Evolutionary conservation across 345 rosid genomes (phyloP).

Genomic region (Durio zibethinus): DNA sequence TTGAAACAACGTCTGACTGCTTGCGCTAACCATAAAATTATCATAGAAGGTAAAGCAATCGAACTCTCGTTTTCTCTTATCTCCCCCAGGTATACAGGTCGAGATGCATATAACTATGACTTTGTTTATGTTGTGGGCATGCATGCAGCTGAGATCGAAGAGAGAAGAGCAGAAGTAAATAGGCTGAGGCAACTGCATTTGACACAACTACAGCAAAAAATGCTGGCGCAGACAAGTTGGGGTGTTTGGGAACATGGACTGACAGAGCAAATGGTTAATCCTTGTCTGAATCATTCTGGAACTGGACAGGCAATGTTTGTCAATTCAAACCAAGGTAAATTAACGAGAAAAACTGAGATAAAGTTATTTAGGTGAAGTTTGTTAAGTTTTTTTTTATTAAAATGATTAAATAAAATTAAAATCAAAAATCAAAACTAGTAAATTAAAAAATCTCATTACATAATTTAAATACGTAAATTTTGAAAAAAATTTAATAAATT

Average conservation of each 20-base stretch:
- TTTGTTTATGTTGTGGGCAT: neutral
- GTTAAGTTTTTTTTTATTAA: no score
- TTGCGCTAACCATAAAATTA: neutral
- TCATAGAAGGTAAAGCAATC: constrained; percentile 19
- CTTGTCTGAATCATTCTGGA: neutral
- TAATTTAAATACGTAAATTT: no score
- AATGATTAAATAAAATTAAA: no score
- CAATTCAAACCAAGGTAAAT: constrained; percentile 10
- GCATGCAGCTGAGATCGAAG: constrained; percentile 24
- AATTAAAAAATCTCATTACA: no score
- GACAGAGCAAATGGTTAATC: neutral
- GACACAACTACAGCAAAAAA: constrained; percentile 4
- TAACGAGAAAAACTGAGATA: no score
- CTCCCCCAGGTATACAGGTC: neutral
- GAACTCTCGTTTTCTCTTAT: neutral
- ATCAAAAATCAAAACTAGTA: no score
- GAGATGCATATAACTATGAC: neutral
- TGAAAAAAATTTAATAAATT: no score
- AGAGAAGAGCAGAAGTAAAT: constrained; percentile 20
- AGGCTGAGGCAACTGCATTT: constrained; percentile 23
- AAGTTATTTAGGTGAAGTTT: no score
- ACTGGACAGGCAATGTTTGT: neutral
- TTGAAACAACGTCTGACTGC: constrained; percentile 8
- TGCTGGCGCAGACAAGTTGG: neutral
- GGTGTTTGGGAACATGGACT: constrained; percentile 14